A percentile compares a stretch with the other conserved stretches of the same genome.
These are phyloP conservation scores for Globisporangium apiculatum DNA, from an alignment of 352 stramenopile species.

Conservation along the genomic window DNA sequence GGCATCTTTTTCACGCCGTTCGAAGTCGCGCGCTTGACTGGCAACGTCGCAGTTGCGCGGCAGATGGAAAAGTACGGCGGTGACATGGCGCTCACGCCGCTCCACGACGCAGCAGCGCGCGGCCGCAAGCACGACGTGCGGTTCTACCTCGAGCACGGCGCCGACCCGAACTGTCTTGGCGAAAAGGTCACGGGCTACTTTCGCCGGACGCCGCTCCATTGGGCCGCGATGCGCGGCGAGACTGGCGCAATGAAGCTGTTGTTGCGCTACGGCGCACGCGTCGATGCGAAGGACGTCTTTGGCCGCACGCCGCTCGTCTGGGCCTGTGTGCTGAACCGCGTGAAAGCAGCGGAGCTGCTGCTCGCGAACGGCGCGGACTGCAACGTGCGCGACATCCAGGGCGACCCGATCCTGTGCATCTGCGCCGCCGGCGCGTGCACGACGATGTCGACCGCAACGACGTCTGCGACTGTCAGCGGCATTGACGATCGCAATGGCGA, in stretches of 20 bases:
- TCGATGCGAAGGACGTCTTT: constrained; percentile 61
- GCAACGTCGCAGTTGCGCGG: constrained; percentile 52
- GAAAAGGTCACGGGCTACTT: constrained; percentile 70
- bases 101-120: constrained; percentile 58
- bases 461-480: neutral
- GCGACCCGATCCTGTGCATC: constrained; percentile 60
- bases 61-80: constrained; percentile 76
- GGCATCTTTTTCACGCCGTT: constrained; percentile 62
- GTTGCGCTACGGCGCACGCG: constrained; percentile 42
- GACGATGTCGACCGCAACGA: constrained; percentile 11
- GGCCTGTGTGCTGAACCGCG: constrained; percentile 68
- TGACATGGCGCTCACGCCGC: constrained; percentile 67
- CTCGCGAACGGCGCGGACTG: constrained; percentile 47
- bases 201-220: constrained; percentile 64
- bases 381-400: constrained; percentile 52
- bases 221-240: constrained; percentile 73
- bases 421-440: constrained; percentile 42
- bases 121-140: constrained; percentile 48
- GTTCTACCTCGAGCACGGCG: constrained; percentile 66
- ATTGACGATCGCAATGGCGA: constrained; percentile 20
- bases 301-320: constrained; percentile 62
- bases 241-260: constrained; percentile 49
- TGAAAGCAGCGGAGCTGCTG: constrained; percentile 46
- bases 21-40: constrained; percentile 57
- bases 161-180: constrained; percentile 51